These are phyloP conservation scores for Neurospora discreta DNA, from an alignment of 495 filamentous ascomycete genomes.

Conservation along the genomic window DNA sequence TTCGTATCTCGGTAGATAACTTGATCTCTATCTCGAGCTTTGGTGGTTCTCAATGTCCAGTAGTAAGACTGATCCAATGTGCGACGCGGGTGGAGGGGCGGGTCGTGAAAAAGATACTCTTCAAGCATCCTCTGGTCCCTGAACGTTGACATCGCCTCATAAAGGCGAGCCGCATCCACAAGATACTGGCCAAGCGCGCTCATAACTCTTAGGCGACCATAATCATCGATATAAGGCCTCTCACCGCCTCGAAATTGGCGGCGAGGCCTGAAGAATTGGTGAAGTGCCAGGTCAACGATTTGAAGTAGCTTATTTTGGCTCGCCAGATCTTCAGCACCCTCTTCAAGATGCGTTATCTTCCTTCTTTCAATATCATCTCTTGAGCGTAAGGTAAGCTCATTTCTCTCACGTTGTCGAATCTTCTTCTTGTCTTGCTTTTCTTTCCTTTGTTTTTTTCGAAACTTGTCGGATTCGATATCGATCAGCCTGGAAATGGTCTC, in stretches of 20 bases:
- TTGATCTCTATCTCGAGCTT: constrained; percentile 52
- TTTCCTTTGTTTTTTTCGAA: not conserved
- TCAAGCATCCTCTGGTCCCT: constrained; percentile 49
- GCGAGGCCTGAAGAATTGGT: not conserved
- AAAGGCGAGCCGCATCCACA: constrained; percentile 25
- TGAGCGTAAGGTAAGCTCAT: not conserved
- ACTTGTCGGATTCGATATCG: constrained; percentile 3
- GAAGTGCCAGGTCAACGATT: not conserved
- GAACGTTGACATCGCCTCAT: constrained; percentile 30
- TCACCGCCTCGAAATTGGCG: not conserved
- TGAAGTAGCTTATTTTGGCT: not conserved
- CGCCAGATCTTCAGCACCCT: not conserved
- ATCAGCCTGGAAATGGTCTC: constrained; percentile 15
- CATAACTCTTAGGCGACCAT: constrained; percentile 18
- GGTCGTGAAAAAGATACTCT: constrained; percentile 41
- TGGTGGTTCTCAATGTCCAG: constrained; percentile 48
- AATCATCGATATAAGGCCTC: constrained; percentile 2
- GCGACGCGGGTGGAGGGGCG: constrained; percentile 54
- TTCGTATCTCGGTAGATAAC: constrained; percentile 46
- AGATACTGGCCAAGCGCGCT: constrained; percentile 25
- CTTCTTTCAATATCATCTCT: not conserved
- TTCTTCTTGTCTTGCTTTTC: not conserved
- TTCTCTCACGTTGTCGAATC: not conserved
- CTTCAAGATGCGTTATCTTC: not conserved
- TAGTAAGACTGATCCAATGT: constrained; percentile 64